Evolutionary conservation across 2,329 filamentous ascomycete species (phyloP).

Genomic region (Fusarium haematococcum): DNA sequence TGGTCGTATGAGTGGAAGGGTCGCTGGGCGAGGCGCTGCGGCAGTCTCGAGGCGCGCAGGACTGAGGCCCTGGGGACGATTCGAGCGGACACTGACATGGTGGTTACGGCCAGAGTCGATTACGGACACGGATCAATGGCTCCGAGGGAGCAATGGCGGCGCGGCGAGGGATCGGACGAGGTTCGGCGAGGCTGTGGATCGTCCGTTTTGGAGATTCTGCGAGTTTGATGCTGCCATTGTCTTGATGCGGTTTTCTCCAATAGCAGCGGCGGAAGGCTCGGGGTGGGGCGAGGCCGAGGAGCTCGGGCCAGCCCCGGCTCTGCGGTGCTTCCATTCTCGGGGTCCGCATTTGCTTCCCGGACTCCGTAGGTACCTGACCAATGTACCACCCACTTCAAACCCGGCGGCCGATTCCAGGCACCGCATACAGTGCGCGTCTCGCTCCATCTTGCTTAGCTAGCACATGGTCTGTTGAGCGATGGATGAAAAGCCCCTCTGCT

Average conservation of each 20-base stretch:
- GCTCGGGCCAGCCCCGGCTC: constrained; percentile 28
- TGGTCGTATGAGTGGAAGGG: constrained; percentile 82
- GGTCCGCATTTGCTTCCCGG: constrained; percentile 8
- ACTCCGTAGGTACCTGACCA: constrained; percentile 1
- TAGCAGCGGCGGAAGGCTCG: constrained; percentile 4
- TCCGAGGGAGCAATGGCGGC: background rate
- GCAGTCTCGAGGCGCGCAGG: constrained; percentile 26
- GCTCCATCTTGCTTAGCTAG: background rate
- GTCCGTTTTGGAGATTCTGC: constrained; percentile 17
- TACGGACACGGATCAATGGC: background rate
- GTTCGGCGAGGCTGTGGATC: constrained; percentile 9
- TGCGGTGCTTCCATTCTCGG: constrained; percentile 11
- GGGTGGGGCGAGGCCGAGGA: constrained; percentile 16
- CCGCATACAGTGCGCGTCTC: background rate
- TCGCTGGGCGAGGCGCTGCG: constrained; percentile 26
- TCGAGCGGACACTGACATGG: constrained; percentile 33
- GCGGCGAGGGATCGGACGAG: background rate
- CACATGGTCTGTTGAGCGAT: background rate
- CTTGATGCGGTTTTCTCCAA: constrained; percentile 20
- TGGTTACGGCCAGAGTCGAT: background rate
- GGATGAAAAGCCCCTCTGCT: background rate
- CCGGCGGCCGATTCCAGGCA: background rate
- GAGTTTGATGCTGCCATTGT: constrained; percentile 28
- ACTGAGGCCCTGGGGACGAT: constrained; percentile 27
- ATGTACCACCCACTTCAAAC: background rate